Evolutionary conservation across 805 yeast species (phyloP).

Genomic region (Candida endomychidarum): DNA sequence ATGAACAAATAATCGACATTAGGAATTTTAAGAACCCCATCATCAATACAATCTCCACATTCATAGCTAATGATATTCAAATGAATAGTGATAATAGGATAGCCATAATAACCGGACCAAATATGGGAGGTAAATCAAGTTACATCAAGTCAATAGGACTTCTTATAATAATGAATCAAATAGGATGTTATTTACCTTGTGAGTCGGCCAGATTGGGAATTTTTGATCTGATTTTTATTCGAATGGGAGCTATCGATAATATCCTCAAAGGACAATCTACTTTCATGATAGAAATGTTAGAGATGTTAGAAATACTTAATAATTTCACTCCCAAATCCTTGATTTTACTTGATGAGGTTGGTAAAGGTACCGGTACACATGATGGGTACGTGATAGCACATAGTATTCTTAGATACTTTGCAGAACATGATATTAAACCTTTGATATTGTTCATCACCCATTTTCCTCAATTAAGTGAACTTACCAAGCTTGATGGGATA

Average conservation of each 20-base stretch:
- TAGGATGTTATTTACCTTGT: slow-evolving; percentile 78
- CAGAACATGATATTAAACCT: slow-evolving; percentile 39
- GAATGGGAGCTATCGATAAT: slow-evolving; percentile 87
- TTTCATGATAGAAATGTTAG: slow-evolving; percentile 74
- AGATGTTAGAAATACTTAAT: slow-evolving; percentile 57
- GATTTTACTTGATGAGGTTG: slow-evolving; percentile 72
- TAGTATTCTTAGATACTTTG: slow-evolving; percentile 62
- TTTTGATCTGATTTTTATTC: slow-evolving; percentile 72
- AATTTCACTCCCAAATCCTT: slow-evolving; percentile 56
- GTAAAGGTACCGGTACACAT: slow-evolving; percentile 69
- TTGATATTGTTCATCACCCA: slow-evolving; percentile 81
- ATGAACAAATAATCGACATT: slow-evolving; percentile 45
- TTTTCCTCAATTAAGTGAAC: slow-evolving; percentile 62
- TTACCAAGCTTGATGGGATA: slow-evolving; percentile 46
- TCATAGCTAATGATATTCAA: slow-evolving; percentile 65
- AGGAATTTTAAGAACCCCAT: slow-evolving; percentile 66
- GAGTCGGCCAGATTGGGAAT: slow-evolving; percentile 58
- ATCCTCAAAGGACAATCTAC: slow-evolving; percentile 76
- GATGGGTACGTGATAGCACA: slow-evolving; percentile 86
- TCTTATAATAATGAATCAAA: slow-evolving; percentile 68
- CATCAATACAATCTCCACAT: slow-evolving; percentile 51
- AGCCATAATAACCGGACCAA: slow-evolving; percentile 77
- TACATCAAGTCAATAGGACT: slow-evolving; percentile 74
- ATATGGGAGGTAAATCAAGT: slow-evolving; percentile 86
- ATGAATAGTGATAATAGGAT: slow-evolving; percentile 52